A percentile compares a stretch with the other conserved stretches of the same genome.
Evolutionary conservation across 768 basidiomycete species (phyloP).

Genomic region (Dictyophora rubrovolvata): DNA sequence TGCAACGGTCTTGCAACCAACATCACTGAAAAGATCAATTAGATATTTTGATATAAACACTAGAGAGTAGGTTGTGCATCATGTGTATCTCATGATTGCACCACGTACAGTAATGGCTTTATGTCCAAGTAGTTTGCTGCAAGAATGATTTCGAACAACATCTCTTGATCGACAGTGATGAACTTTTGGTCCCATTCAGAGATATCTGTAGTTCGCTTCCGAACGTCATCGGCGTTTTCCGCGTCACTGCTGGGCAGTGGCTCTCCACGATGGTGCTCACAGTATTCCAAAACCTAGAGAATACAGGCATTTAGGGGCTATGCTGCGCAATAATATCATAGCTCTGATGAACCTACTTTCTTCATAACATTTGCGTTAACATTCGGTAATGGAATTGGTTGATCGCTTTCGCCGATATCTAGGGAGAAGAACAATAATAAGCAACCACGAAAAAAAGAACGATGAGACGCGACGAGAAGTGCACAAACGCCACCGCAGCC

Average conservation of each 20-base stretch:
- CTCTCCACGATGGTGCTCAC: constrained; percentile 97
- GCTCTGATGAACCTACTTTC: constrained; percentile 49
- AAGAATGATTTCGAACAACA: constrained; percentile 99
- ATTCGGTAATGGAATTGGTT: constrained; percentile 90
- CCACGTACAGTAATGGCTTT: constrained; percentile 86
- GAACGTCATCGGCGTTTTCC: constrained; percentile 83
- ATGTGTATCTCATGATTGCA: neutral
- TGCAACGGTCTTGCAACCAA: constrained; percentile 97
- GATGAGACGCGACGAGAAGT: neutral
- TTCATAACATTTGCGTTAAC: constrained; percentile 87
- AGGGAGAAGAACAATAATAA: neutral
- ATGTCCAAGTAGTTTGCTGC: constrained; percentile 99
- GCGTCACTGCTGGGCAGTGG: constrained; percentile 82
- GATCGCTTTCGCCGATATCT: constrained; percentile 94
- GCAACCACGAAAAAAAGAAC: neutral
- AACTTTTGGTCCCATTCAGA: constrained; percentile 99
- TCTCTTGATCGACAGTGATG: constrained; percentile 97
- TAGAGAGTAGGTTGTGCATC: too few species aligned
- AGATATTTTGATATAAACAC: neutral
- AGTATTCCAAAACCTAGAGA: constrained; percentile 88
- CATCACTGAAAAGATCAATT: constrained; percentile 47
- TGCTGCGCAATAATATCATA: neutral
- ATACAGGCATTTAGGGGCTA: constrained; percentile 5
- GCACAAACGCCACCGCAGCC: neutral
- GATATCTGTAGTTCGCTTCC: constrained; percentile 97